These are phyloP conservation scores for Hygrocybe coccinea DNA, from an alignment of 768 basidiomycete species.

Conservation along the genomic window DNA sequence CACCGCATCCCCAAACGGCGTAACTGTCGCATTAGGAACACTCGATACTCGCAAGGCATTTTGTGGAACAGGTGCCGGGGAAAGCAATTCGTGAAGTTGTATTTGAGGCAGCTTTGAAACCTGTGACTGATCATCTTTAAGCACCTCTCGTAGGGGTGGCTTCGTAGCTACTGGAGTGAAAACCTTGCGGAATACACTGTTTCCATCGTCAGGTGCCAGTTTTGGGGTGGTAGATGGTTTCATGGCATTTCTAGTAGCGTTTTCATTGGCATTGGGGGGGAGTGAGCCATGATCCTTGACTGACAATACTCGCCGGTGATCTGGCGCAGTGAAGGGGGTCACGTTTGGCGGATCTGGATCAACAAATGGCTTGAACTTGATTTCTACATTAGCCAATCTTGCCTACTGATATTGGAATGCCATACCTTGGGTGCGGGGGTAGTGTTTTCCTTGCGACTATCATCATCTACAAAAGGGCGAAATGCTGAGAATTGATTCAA, in stretches of 20 bases:
- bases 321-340: constrained; percentile 25
- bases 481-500: constrained; percentile 44
- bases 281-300: constrained; percentile 45
- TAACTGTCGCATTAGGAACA: constrained; percentile 17
- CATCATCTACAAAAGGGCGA: constrained; percentile 65
- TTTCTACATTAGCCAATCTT: not conserved
- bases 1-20: constrained; percentile 33
- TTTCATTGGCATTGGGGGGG: constrained; percentile 19
- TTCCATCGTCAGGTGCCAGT: constrained; percentile 35
- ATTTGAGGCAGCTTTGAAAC: constrained; percentile 13
- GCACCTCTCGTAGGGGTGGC: constrained; percentile 17
- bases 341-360: constrained; percentile 50
- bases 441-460: constrained; percentile 35
- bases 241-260: constrained; percentile 12
- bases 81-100: constrained; percentile 8
- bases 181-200: constrained; percentile 53
- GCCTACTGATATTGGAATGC: not conserved
- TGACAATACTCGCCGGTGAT: constrained; percentile 40
- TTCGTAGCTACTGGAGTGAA: constrained; percentile 56
- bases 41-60: constrained; percentile 11
- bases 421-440: constrained; percentile 43
- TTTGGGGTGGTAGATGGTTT: constrained; percentile 23
- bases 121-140: constrained; percentile 16
- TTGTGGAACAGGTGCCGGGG: constrained; percentile 14
- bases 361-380: constrained; percentile 63